phyloP scores from a whole-genome alignment of 164 flowering plant species.

The Litsea cubeba region DNA sequence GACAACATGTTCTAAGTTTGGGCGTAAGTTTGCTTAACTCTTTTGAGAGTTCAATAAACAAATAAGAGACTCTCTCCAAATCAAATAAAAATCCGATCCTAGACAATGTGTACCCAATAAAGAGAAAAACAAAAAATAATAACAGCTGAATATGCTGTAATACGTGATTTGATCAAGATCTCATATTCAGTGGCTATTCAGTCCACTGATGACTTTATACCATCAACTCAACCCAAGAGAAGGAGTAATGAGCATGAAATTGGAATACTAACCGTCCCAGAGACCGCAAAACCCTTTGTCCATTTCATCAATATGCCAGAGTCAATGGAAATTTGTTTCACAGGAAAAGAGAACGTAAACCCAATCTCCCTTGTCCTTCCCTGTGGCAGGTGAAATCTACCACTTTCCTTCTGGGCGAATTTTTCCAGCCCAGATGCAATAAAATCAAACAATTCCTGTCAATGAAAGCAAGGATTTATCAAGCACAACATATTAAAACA shows the following conservation, averaged over 20 bases:
- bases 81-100: too few species aligned
- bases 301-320: conserved; percentile 85
- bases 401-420: conserved; percentile 56
- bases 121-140: too few species aligned
- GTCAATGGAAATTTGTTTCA: conserved; percentile 73
- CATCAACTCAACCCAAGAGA: neutral
- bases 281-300: conserved; percentile 89
- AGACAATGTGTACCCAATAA: too few species aligned
- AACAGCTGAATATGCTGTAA: too few species aligned
- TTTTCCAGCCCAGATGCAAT: conserved; percentile 65
- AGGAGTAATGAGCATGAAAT: neutral
- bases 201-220: neutral
- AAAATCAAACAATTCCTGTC: conserved; percentile 78
- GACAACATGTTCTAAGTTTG: neutral
- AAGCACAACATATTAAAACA: neutral
- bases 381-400: conserved; percentile 36
- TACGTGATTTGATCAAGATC: neutral
- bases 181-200: neutral
- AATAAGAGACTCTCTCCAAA: too few species aligned
- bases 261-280: conserved; percentile 64
- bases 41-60: too few species aligned
- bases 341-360: conserved; percentile 91
- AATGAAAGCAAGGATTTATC: neutral
- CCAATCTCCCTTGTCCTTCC: conserved; percentile 80
- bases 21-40: neutral